Conservation (phyloP, 352 stramenopile species). For the Globisporangium splendens region DNA sequence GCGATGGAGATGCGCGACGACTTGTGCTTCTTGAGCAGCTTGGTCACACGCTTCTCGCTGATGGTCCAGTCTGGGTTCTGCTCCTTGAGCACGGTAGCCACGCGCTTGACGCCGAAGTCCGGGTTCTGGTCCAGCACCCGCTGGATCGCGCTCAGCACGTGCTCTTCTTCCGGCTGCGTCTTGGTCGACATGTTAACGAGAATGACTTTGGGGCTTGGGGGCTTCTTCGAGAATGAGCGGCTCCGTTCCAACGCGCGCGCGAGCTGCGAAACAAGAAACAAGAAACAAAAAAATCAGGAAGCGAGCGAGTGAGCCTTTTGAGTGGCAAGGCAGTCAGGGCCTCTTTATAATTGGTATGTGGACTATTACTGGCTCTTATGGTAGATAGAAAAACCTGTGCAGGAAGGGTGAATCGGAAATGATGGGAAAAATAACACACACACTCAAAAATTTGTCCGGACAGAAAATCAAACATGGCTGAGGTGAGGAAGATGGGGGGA, state of each 20-base stretch:
- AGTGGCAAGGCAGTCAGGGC: background rate
- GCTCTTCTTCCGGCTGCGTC: conserved; percentile 56
- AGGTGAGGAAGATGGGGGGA: background rate
- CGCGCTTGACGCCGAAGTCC: conserved; percentile 69
- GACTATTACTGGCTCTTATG: background rate
- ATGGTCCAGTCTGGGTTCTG: conserved; percentile 67
- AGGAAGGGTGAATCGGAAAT: background rate
- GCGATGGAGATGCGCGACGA: conserved; percentile 39
- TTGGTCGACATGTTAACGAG: conserved; percentile 40
- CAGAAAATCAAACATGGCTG: background rate
- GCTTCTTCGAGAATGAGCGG: background rate
- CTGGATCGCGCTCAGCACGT: conserved; percentile 58
- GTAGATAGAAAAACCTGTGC: background rate
- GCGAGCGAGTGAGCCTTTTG: background rate
- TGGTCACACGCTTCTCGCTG: conserved; percentile 73
- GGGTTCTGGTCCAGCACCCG: conserved; percentile 52
- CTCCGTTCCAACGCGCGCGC: background rate
- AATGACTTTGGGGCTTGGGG: background rate
- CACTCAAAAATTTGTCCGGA: background rate
- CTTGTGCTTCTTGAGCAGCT: conserved; percentile 72
- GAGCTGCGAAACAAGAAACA: background rate
- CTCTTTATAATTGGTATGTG: background rate
- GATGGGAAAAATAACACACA: background rate
- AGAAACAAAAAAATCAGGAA: background rate
- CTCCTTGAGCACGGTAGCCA: conserved; percentile 53